Conservation (phyloP, 345 rosid genomes). For the Citrus sinensis region DVS_A1.0 CM039162.1:29570501-29571000, state of each 20-base stretch:
- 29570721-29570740: not conserved
- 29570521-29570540: constrained; percentile 92
- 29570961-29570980: constrained; percentile 55
- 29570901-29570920: not conserved
- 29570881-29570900: not conserved
- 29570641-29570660: not conserved
- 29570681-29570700: not conserved
- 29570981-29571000: constrained; percentile 81
- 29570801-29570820: not conserved
- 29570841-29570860: not conserved
- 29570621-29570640: constrained; percentile 11
- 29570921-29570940: not conserved
- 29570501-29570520: constrained; percentile 91
- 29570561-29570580: constrained; percentile 76
- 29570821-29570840: constrained; percentile 6
- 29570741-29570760: not conserved
- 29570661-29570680: not conserved
- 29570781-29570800: not conserved
- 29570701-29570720: not conserved
- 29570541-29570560: constrained; percentile 82
- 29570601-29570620: constrained; percentile 46
- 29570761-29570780: not conserved
- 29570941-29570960: constrained; percentile 63
- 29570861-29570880: not conserved
- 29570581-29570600: constrained; percentile 54